Base-by-base conservation (phyloP, 164 flowering plant genomes). In the Vitis labrusca region DNA sequence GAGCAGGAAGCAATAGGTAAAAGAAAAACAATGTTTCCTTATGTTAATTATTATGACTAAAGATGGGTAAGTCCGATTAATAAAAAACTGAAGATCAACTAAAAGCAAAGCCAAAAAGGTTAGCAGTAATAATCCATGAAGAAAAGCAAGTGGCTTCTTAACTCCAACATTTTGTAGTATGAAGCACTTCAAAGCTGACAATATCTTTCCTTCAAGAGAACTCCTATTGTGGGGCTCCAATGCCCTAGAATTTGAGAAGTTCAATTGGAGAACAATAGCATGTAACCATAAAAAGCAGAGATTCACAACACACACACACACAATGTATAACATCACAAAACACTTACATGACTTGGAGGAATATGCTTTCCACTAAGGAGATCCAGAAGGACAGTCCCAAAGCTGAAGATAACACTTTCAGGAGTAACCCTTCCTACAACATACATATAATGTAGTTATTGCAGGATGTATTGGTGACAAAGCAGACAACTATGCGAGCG, bases 361-460 rank as follows among this genome's bases (percentile, higher is more conserved):
- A 94, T 94, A 78, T 89, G 99, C 78, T 94, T 94, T 73, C 97
- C 99, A 77, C 97, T 94, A 19, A 94, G 94, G 74, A 94, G 95
- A 85, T 94, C 99, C 85, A 94, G 76, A 29, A 94, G 89, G 62
- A 95, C 89, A 32, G 98, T 95, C 69, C 99, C 99, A 81, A 84
- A 89, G 83, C 99, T 95, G 81, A 88, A 95, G 68, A 88, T 81
- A 67, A 95, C 98, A 82, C 97, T 95, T 85, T 90, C 98, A 9
- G 91, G 89, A 68, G 98, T 91, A 68, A 95, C 96, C 78, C 98
- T 90, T 72, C 99, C 99, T 95, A 65, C 78, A 85, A 57, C 53
- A 75, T 57, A 53, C n/a, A 68, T 12, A 70, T 23, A 27, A 23
- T 61, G 29, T 47, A 59, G 70, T 61, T 9, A 72, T 37, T 55